Percentiles rank a stretch among this genome's conserved stretches.
Evolutionary conservation across 345 rosid genomes (phyloP).

Genomic region (Ceriops tagal): DNA sequence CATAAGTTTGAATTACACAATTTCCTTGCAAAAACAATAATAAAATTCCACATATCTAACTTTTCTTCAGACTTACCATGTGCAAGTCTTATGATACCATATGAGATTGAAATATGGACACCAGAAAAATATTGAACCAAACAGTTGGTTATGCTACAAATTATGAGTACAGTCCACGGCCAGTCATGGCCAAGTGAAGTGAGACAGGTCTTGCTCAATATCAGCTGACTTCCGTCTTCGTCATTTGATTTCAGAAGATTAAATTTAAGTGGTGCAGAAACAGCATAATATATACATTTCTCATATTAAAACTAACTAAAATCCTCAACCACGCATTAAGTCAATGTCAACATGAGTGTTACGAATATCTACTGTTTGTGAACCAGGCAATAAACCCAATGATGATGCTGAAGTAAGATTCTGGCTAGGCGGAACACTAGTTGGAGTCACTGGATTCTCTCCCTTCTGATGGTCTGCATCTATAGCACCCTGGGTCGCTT

Average conservation of each 20-base stretch:
- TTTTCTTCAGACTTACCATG: no score
- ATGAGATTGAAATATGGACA: conserved; percentile 4
- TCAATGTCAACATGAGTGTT: conserved; percentile 73
- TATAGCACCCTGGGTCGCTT: conserved; percentile 41
- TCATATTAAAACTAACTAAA: conserved; percentile 11
- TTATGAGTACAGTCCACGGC: conserved; percentile 23
- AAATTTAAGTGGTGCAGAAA: conserved; percentile 27
- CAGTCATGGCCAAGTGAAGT: conserved; percentile 23
- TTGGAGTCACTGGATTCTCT: conserved; percentile 39
- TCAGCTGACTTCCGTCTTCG: conserved; percentile 22
- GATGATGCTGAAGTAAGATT: conserved; percentile 53
- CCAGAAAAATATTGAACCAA: conserved; percentile 10
- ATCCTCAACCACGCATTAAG: conserved; percentile 76
- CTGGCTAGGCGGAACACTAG: conserved; percentile 45
- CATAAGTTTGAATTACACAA: no score
- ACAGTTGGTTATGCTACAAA: conserved; percentile 31
- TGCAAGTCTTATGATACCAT: background rate
- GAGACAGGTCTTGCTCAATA: conserved; percentile 23
- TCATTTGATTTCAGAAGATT: conserved; percentile 17
- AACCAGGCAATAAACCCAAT: conserved; percentile 67
- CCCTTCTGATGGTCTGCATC: conserved; percentile 39
- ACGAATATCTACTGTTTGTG: conserved; percentile 65
- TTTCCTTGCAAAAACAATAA: no score
- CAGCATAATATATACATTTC: conserved; percentile 37
- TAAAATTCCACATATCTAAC: no score